Conservation (phyloP, 228 moss, liverwort and hornwort genomes). For the Sphagnum fallax region DNA sequence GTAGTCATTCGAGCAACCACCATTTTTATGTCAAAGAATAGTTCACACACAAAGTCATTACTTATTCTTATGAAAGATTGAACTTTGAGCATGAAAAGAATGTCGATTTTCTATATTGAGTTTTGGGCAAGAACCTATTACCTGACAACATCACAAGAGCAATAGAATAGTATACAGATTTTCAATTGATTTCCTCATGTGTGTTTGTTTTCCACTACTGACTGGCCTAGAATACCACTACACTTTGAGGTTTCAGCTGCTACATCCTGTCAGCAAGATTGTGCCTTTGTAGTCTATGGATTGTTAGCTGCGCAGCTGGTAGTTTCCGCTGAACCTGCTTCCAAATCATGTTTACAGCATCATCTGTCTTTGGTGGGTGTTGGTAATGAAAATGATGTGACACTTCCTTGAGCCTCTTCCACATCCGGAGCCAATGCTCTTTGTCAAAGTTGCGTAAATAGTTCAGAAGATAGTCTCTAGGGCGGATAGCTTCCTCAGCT, state of each 20-base stretch:
- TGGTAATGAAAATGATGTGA: constrained; percentile 56
- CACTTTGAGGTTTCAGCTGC: background rate
- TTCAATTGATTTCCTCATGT: too few relatives aligned
- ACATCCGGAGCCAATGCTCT: constrained; percentile 52
- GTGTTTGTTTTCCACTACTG: too few relatives aligned
- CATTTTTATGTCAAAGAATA: too few relatives aligned
- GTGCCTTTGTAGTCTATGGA: constrained; percentile 50
- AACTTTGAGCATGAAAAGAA: too few relatives aligned
- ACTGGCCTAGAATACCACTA: too few relatives aligned
- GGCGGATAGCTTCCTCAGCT: constrained; percentile 34
- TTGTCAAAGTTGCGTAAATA: constrained; percentile 23
- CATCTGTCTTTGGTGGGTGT: constrained; percentile 46
- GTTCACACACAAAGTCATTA: too few relatives aligned
- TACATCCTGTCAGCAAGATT: constrained; percentile 54
- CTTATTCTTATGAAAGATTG: too few relatives aligned
- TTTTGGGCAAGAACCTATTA: too few relatives aligned
- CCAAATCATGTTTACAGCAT: constrained; percentile 95
- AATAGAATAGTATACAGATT: too few relatives aligned
- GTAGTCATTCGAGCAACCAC: too few relatives aligned
- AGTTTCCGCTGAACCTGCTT: constrained; percentile 66
- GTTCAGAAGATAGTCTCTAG: constrained; percentile 26
- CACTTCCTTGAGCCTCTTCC: constrained; percentile 32
- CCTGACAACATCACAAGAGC: too few relatives aligned
- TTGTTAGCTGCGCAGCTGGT: constrained; percentile 35
- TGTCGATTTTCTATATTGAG: too few relatives aligned